Conservation (phyloP, 306 rosid species). For the Alnus rubra region DNA sequence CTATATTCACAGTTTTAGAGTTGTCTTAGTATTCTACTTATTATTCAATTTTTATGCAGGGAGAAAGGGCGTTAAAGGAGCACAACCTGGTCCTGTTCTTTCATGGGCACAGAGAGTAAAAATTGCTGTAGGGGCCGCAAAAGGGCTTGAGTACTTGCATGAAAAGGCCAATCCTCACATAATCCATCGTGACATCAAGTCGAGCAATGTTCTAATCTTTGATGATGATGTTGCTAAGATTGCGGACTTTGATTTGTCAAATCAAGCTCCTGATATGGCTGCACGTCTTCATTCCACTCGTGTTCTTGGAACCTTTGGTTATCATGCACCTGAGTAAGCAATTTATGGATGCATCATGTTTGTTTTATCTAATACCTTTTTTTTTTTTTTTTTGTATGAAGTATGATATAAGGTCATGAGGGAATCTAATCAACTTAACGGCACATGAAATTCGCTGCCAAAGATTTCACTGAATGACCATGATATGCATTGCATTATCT, state of each 20-base stretch:
- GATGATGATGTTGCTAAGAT: conserved; percentile 87
- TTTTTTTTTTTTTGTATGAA: not conserved
- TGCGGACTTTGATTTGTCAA: conserved; percentile 93
- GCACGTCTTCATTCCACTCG: conserved; percentile 96
- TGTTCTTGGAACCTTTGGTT: conserved; percentile 92
- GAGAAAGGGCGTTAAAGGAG: conserved; percentile 91
- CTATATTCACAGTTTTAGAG: conserved; percentile 1
- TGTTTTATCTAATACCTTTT: conserved; percentile 9
- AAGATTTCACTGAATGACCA: not conserved
- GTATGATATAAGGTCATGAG: not conserved
- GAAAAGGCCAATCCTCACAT: conserved; percentile 81
- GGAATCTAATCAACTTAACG: not conserved
- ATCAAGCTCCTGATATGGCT: conserved; percentile 97
- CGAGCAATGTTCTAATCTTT: conserved; percentile 82
- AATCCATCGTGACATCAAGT: conserved; percentile 85
- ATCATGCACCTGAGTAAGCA: conserved; percentile 96
- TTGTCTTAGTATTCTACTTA: conserved; percentile 6
- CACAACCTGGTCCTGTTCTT: conserved; percentile 92
- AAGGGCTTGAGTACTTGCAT: conserved; percentile 87
- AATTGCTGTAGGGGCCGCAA: conserved; percentile 93
- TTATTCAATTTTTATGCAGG: conserved; percentile 46
- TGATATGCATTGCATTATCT: not conserved
- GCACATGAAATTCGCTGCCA: not conserved
- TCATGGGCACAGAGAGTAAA: conserved; percentile 89
- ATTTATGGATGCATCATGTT: not conserved